Conservation (phyloP, 306 rosid species). For the Castanospermum australe region DNA sequence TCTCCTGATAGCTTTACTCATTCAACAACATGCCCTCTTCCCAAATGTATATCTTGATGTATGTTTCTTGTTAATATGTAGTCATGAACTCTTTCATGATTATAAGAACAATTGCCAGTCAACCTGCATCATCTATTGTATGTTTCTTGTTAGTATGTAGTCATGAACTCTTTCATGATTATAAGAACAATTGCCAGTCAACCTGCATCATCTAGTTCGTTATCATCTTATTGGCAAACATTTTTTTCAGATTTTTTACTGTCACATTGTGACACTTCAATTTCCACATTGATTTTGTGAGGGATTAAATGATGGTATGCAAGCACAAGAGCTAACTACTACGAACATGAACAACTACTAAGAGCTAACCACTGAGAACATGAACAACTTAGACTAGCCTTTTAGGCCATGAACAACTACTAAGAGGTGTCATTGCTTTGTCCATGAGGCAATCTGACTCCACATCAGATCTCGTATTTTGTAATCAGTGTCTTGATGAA, state of each 20-base stretch:
- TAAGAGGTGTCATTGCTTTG: neutral
- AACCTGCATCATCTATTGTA: neutral
- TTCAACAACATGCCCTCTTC: neutral
- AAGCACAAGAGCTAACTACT: neutral
- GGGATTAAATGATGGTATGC: neutral
- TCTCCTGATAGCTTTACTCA: constrained; percentile 25
- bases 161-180: neutral
- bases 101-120: neutral
- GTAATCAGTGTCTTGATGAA: neutral
- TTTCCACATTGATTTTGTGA: neutral
- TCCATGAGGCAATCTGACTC: constrained; percentile 1
- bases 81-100: neutral
- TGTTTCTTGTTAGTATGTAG: neutral
- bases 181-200: neutral
- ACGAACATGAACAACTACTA: neutral
- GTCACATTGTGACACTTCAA: neutral
- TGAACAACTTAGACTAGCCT: constrained; percentile 3
- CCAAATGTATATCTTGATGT: neutral
- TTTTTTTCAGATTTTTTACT: neutral
- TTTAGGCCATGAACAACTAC: neutral
- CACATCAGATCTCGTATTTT: constrained; percentile 6
- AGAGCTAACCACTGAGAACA: neutral
- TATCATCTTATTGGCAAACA: neutral
- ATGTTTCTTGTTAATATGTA: too few relatives aligned
- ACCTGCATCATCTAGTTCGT: neutral